Evolutionary conservation across 306 rosid species (phyloP), one percentile per base, ranked within the genome.

Genomic region (Aeschynomene evenia): DNA sequence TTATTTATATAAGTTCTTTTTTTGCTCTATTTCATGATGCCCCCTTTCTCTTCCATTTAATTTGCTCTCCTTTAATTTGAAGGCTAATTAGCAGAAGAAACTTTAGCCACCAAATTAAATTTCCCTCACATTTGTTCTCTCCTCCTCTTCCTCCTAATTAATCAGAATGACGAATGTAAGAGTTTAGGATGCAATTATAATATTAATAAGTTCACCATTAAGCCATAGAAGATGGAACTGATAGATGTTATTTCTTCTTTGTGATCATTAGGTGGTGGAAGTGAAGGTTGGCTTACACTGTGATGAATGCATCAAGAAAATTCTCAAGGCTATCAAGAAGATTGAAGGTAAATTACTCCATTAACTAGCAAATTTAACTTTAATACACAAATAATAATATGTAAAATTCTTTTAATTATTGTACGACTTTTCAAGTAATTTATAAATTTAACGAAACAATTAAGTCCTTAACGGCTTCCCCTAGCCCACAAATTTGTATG

Each of bases 231-330:
- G n/a, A n/a, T 15, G 57, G 33, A 18, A 77, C 18, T 71, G 7
- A 66, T 70, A 54, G 21, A 42, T 23, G 20, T 65, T 28, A 28
- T 28, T 45, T 64, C 4, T 51, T 66, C 16, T 7, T 43, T 74
- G 6, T 66, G 0, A 37, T 71, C 29, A n/a, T n/a, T n/a, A 90
- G 94, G 86, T 88, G 74, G 97, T 93, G 78, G 98, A 93, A 75
- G 74, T 93, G 82, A 93, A 85, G 84, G 96, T 93, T 59, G 88
- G 85, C 5, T 79, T 90, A 78, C 96, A 93, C 75, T 88, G 98
- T 26, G 90, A 83, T 4, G 90, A 93, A 19, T 93, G 98, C 68
- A 90, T 90, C 77, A 90, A 86, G 90, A 90, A 90, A 79, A 90
- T 93, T 74, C 81, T 86, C 66, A 88, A 88, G 81, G 90, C 88